Base-by-base conservation (phyloP, 1,139 yeast genomes). In the Eremothecium coryli region DNA sequence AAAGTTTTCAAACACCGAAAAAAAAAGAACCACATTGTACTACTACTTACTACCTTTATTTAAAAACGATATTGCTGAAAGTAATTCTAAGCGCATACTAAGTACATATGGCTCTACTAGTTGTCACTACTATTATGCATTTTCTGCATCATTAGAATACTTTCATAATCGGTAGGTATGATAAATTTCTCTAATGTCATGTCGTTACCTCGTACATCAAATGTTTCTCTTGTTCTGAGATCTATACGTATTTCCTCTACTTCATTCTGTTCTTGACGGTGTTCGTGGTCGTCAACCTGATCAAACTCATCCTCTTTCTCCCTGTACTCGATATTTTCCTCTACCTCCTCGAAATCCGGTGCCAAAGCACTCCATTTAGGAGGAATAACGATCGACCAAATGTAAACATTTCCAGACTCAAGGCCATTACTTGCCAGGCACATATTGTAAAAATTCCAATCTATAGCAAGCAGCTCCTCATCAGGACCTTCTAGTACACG, bases 311-410 rank as follows among this genome's bases (percentile, higher is more conserved):
- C 95, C 55, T 88, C 98, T 39, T 71, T 71, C 51, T 88, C 98
- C 43, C 76, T 74, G 56, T 88, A 88, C 41, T 82, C 86, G 10
- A 85, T 79, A 50, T 86, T 88, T 50, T 88, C 95, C 53, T 88
- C 96, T 27, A 88, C 77, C 55, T 88, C 97, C 36, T 82, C 94
- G 54, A 90, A 88, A 57, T 90, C 98, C 0, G 97, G 97, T 0
- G 97, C 97, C 46, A 88, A 65, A 0, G 96, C 95, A 57, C 94
- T 81, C 98, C 98, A 88, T 59, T 84, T 82, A 50, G 86, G 96
- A 1, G 94, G 93, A 25, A 82, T 74, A 29, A 73, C 73, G 12
- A 84, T 72, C 37, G 82, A 75, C 96, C 96, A 90, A 32, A 82
- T 56, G 53, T 84, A 86, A 1, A 88, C 70, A 18, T 74, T 67